Base-by-base conservation (phyloP, 768 basidiomycete species). In the Agaricus sinodeliciosus region DNA sequence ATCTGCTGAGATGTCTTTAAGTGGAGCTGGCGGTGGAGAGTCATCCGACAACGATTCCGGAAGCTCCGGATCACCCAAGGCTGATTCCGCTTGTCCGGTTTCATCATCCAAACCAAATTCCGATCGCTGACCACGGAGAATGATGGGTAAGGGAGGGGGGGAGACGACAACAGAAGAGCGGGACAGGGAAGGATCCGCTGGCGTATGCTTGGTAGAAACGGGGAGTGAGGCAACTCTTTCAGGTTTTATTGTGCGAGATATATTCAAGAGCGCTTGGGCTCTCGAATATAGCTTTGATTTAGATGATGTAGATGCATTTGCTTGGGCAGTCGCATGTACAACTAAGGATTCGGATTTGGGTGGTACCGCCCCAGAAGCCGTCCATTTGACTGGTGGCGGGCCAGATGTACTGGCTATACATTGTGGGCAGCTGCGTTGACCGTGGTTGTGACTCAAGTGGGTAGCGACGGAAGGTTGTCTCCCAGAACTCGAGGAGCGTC, bases 61-160 rank as follows among this genome's bases (percentile, higher is more conserved):
- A 27, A 48, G 44, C 15, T 41, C 52, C 9, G 52, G 46, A n/a
- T 54, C 52, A 22, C 52, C 52, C 40, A 42, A 16, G 5, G 52
- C 46, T 1, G 52, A 54, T 26, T 54, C 52, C 19, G 52, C 45
- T 26, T 54, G 52, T 19, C 52, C 52, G 15, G 25, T 28, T 15
- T 54, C 52, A 15, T 54, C 52, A 39, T 64, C 62, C 15, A 67
- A 58, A 12, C 66, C 69, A 31, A 67, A 65, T 42, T 58, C 60
- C 44, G 64, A 65, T 22, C 70, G 63, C 51, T 71, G 65, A 22
- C 65, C 62, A 3, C 71, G 67, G 9, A 76, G 60, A 16, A 74
- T 65, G 46, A 74, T 63, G 35, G 73, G 73, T 36, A 76, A 65
- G 2, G 73, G 72, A 19, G 67, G 67, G 3, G 73, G 73, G 9